Conservation (phyloP, 2,329 filamentous ascomycete species). For the Pestalotiopsis sp. region DNA sequence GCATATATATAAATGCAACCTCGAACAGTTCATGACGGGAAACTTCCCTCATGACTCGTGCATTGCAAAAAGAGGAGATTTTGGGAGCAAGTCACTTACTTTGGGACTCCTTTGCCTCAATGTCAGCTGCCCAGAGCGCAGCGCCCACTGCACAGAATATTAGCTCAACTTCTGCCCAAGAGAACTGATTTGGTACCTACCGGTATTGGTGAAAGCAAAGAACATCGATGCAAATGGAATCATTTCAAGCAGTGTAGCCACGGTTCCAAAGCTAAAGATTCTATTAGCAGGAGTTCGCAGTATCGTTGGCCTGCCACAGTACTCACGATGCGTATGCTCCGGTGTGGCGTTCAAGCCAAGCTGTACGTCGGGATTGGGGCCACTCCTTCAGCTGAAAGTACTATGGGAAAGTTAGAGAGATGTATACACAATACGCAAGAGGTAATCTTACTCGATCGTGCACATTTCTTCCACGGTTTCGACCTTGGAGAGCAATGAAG, state of each 20-base stretch:
- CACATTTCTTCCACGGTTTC: slow-evolving; percentile 48
- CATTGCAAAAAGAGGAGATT: background rate
- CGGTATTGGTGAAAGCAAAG: slow-evolving; percentile 87
- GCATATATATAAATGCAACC: background rate
- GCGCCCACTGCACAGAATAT: slow-evolving; percentile 67
- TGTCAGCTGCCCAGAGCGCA: slow-evolving; percentile 90
- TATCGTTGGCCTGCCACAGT: background rate
- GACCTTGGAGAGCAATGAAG: slow-evolving; percentile 78
- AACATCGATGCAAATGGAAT: slow-evolving; percentile 80
- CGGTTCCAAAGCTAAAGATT: slow-evolving; percentile 61
- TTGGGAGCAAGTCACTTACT: slow-evolving; percentile 23
- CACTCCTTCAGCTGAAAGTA: slow-evolving; percentile 94
- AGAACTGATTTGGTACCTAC: slow-evolving; percentile 36
- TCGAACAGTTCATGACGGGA: background rate
- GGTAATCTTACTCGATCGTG: slow-evolving; percentile 53
- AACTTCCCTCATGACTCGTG: background rate
- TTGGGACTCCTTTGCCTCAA: slow-evolving; percentile 61
- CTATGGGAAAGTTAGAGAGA: slow-evolving; percentile 57
- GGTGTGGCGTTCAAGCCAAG: slow-evolving; percentile 71
- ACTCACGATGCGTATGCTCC: slow-evolving; percentile 82
- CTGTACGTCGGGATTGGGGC: slow-evolving; percentile 64
- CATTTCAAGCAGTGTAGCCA: slow-evolving; percentile 82
- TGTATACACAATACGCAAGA: slow-evolving; percentile 9
- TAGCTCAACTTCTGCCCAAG: slow-evolving; percentile 12
- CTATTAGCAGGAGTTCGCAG: slow-evolving; percentile 10